Base-by-base conservation (phyloP, 257 asterid genomes). In the Asclepias syriaca region DNA sequence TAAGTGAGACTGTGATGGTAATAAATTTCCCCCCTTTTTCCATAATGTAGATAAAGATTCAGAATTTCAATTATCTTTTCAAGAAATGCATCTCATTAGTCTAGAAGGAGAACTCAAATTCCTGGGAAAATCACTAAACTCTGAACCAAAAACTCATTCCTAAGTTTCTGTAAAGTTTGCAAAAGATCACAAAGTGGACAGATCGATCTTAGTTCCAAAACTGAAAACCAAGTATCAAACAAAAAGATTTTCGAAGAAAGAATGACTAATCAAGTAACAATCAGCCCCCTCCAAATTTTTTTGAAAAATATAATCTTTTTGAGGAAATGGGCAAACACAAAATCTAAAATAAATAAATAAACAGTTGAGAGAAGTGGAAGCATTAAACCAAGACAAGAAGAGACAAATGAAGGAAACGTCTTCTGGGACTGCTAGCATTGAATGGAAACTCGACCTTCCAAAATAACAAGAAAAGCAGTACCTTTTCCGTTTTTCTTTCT, bases 31-130 rank as follows among this genome's bases (percentile, higher is more conserved):
- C 45, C 54, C 40, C n/a, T n/a, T 24, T 68, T 65, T 40, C 18
- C 39, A 51, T 1, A 21, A 14, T 16, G 46, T 24, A 22, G 37
- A 8, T 19, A 43, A 24, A 21, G 57, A 49, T 63, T 29, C 55
- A 53, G n/a, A 73, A 27, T 59, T 72, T 70, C 12, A 69, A 57
- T 65, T 21, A 14, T 60, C 46, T 60, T 32, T 14, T 60, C 45
- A 32, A 29, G n/a, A 59, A 60, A 32, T 4, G 21, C 34, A 60
- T 5, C 46, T n/a, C 66, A 14, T 13, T 5, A 14, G 7, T 29
- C 45, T 18, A 43, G 32, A 71, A 27, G 19, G 50, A 11, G 19
- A 71, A 37, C 57, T 71, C 58, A 34, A 50, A 40, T 45, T 56
- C n/a, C 6, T 58, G 19, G 32, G 16, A 58, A 34, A 60, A 66